Percentiles rank a stretch among this genome's conserved stretches.
Conservation (phyloP, 805 yeast genomes). For the Ascoidea asiatica region DNA sequence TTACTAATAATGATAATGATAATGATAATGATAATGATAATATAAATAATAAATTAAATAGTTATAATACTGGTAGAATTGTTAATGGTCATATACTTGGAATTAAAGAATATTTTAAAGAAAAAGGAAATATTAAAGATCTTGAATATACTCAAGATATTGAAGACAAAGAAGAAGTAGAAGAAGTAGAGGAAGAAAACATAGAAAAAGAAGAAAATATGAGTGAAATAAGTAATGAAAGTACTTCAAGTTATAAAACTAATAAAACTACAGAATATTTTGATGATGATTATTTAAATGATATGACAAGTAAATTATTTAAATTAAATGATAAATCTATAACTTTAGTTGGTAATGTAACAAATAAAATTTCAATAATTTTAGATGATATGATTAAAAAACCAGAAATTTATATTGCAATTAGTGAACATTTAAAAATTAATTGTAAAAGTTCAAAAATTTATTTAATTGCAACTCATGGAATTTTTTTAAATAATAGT, state of each 20-base stretch:
- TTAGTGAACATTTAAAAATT: slow-evolving; percentile 44
- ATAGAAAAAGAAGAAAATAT: not conserved
- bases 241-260: not conserved
- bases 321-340: slow-evolving; percentile 28
- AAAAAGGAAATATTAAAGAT: too few species aligned
- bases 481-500: slow-evolving; percentile 47
- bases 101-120: too few species aligned
- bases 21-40: not conserved
- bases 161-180: not conserved
- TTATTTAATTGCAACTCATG: slow-evolving; percentile 47
- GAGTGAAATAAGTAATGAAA: not conserved
- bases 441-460: slow-evolving; percentile 46
- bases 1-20: slow-evolving; percentile 1
- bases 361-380: slow-evolving; percentile 38
- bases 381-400: slow-evolving; percentile 54
- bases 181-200: not conserved
- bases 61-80: too few species aligned
- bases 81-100: too few species aligned
- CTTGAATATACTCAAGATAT: too few species aligned
- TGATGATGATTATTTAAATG: slow-evolving; percentile 26
- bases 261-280: not conserved
- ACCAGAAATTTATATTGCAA: slow-evolving; percentile 36
- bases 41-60: too few species aligned
- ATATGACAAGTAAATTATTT: slow-evolving; percentile 23
- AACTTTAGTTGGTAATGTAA: slow-evolving; percentile 55